These are phyloP conservation scores for Saccharomyces hybrid DNA, from an alignment of 1,139 yeast species.

Conservation along the genomic window DNA sequence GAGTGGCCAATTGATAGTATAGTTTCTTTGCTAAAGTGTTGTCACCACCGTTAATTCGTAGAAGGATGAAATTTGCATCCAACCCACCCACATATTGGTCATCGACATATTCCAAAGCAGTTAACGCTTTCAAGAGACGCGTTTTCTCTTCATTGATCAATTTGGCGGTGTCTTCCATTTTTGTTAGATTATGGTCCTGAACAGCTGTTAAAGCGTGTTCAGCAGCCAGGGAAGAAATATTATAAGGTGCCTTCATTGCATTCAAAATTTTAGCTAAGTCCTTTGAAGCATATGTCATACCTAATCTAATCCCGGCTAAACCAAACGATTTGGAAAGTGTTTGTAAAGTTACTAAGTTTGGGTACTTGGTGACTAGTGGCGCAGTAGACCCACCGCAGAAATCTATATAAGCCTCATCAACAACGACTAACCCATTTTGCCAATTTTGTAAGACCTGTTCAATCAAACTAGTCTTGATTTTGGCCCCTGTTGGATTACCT, in stretches of 20 bases:
- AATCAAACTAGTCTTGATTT: conserved; percentile 44
- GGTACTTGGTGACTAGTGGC: conserved; percentile 74
- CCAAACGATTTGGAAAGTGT: conserved; percentile 94
- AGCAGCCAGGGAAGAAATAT: conserved; percentile 77
- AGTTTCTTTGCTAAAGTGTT: conserved; percentile 59
- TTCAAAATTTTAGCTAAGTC: conserved; percentile 62
- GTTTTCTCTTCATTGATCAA: conserved; percentile 49
- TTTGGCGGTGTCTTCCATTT: conserved; percentile 50
- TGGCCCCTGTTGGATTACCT: conserved; percentile 90
- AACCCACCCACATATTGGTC: conserved; percentile 73
- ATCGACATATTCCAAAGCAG: conserved; percentile 50
- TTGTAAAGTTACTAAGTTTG: conserved; percentile 81
- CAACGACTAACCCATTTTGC: conserved; percentile 68
- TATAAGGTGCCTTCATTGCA: conserved; percentile 92
- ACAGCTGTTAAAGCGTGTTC: conserved; percentile 71
- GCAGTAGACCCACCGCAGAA: conserved; percentile 72
- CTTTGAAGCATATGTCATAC: conserved; percentile 60
- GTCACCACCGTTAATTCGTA: conserved; percentile 56
- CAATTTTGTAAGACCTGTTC: conserved; percentile 48
- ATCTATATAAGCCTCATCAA: conserved; percentile 94
- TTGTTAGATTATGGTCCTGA: conserved; percentile 44
- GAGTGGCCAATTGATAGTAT: conserved; percentile 62
- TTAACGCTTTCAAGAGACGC: conserved; percentile 44
- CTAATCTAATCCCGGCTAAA: conserved; percentile 86
- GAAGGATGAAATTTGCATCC: conserved; percentile 76